Evolutionary conservation across 2,329 filamentous ascomycete species (phyloP), one percentile per base, ranked within the genome.

Genomic region (Ampelomyces quisqualis): DNA sequence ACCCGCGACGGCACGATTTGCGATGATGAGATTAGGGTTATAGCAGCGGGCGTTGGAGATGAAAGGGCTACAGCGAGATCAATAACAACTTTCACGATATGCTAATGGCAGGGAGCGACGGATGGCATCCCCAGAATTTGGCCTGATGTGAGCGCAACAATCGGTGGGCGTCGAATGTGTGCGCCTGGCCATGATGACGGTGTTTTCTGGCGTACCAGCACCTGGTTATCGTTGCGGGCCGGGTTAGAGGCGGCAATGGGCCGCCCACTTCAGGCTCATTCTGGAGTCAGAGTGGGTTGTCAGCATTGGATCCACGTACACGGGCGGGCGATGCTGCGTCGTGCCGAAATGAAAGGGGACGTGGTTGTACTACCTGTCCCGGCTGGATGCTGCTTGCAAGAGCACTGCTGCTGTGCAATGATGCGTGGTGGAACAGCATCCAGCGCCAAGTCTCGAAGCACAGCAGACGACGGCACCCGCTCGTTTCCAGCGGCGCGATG

Each of bases 321-420:
- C 60, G 65, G 62, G 54, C 60, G 65, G 62, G 53, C 55, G 60
- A 67, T 65, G 54, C 57, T 66, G 61, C 61, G 65, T 57, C 45
- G 34, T 57, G 52, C 65, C 63, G 64, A 68, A 68, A 68, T 68
- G 61, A 65, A 67, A 40, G 38, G 62, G 64, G 60, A 63, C 51
- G 47, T 27, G 38, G 54, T n/a, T 61, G 64, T 67, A 53, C 56
- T 38, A 58, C 62, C 53, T 63, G 50, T 45, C 49, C 53, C 52
- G 37, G 40, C 45, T 40, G 40, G 34, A 38, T 29, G 43, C 40
- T 37, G 47, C 43, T 35, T 46, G 43, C 49, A 40, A 49, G 42
- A 46, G 46, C 29, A 43, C 42, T 31, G 38, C 36, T 47, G 42
- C 32, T 43, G 38, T 51, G 53, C 38, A 41, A 47, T 48, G 43